Base-by-base conservation (phyloP, 164 flowering plant genomes). In the Tinospora cordifolia region DNA sequence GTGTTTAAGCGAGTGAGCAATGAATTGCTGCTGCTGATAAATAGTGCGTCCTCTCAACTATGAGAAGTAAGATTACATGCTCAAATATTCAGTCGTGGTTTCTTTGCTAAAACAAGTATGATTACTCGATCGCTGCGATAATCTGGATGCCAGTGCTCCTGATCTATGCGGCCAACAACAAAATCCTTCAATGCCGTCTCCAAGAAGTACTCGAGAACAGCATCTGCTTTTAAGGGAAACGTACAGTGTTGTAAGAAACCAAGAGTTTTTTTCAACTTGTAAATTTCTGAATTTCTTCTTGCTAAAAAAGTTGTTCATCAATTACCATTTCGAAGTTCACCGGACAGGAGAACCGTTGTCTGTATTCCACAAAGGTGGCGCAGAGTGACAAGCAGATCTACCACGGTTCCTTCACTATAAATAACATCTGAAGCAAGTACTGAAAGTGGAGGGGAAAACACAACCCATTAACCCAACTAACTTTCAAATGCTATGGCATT, bases 241-340 rank as follows among this genome's bases (percentile, higher is more conserved):
- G 59, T 17, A 14, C n/a, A n/a, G n/a, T n/a, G 21, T 40, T 40
- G 44, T 15, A 14, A 51, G 59, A 51, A 51, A 17, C 10, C 10
- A 46, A 6, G n/a, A n/a, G n/a, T n/a, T n/a, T n/a, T 1, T 46
- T 17, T 46, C 51, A 46, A 46, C 5, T 46, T 46, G 14, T 10
- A 17, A 46, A 17, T 46, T 10, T 46, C 15, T 12, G 51, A 46
- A 10, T 46, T 46, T 46, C 51, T 46, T 6, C 15, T 46, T 46
- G 15, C 15, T 46, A 6, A 10, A 46, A 26, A 66, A 58, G 22
- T 51, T 2, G 57, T 40, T 40, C 9, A 40, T 21, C n/a, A n/a
- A n/a, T 63, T 76, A 87, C 98, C 97, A 77, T 93, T 93, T 41
- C 96, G 84, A 41, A 93, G 92, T 75, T 93, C 97, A 68, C 97